phyloP scores from a whole-genome alignment of 441 rosid genomes.

The Viola pubescens region DNA sequence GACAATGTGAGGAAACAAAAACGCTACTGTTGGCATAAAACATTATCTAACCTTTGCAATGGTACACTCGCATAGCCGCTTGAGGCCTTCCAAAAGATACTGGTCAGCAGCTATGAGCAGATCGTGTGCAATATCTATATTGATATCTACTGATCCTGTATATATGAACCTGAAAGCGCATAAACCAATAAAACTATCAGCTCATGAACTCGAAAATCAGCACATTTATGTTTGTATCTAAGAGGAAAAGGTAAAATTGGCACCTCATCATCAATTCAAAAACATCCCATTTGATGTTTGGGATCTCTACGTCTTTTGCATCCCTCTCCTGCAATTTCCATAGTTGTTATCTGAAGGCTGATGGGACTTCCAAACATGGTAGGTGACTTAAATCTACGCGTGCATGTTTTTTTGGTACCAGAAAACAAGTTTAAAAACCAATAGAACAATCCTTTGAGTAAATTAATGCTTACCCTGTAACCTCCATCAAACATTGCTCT shows the following conservation, averaged over 20 bases:
- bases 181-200: slow-evolving; percentile 10
- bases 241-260: slow-evolving; percentile 3
- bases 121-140: slow-evolving; percentile 75
- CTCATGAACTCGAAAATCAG: too few species aligned
- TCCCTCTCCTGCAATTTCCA: slow-evolving; percentile 61
- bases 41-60: slow-evolving; percentile 72
- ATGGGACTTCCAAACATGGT: background rate
- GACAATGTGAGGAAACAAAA: background rate
- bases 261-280: slow-evolving; percentile 99
- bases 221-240: background rate
- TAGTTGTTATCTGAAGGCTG: background rate
- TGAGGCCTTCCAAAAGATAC: slow-evolving; percentile 89
- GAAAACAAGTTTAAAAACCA: background rate
- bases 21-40: slow-evolving; percentile 8
- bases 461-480: slow-evolving; percentile 56
- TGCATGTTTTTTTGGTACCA: background rate
- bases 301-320: slow-evolving; percentile 89
- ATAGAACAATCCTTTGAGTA: background rate
- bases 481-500: slow-evolving; percentile 99
- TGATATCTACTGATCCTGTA: slow-evolving; percentile 82
- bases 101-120: slow-evolving; percentile 96
- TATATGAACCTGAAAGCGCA: slow-evolving; percentile 66
- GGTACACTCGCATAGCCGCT: slow-evolving; percentile 83
- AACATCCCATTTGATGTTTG: slow-evolving; percentile 95
- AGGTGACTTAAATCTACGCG: background rate